These are phyloP conservation scores for Rhynchospora breviuscula DNA, from an alignment of 176 grass and related monocot genomes.

Conservation along the genomic window DNA sequence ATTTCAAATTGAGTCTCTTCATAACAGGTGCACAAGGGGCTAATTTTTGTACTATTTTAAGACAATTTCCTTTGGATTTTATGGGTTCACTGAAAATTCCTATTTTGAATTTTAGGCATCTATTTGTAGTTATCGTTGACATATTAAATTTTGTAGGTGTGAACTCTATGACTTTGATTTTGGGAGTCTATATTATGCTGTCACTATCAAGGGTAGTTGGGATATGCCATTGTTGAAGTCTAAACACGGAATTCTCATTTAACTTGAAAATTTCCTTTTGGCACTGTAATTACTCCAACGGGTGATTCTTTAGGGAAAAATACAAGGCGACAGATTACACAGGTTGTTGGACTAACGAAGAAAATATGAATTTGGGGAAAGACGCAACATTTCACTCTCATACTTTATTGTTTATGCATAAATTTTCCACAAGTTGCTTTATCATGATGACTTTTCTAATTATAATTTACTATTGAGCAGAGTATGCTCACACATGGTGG, in stretches of 20 bases:
- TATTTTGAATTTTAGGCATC: not conserved
- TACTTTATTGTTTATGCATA: not conserved
- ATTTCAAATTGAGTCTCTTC: not conserved
- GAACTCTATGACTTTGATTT: not conserved
- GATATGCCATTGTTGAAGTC: not conserved
- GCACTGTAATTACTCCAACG: not conserved
- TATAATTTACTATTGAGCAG: conserved; percentile 19
- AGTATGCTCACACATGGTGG: conserved; percentile 68
- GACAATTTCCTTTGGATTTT: not conserved
- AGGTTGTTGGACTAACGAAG: not conserved
- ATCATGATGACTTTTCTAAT: not conserved
- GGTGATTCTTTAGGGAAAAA: not conserved
- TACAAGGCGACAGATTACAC: not conserved
- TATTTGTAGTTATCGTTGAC: not conserved
- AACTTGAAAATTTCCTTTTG: conserved; percentile 2
- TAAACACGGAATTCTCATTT: not conserved
- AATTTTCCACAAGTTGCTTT: not conserved
- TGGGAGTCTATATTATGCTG: not conserved
- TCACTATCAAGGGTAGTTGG: conserved; percentile 11
- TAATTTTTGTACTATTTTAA: not conserved
- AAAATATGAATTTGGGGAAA: not conserved
- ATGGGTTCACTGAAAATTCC: not conserved
- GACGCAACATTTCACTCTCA: not conserved
- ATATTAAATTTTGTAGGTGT: not conserved
- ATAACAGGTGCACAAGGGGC: not conserved